Evolutionary conservation across 164 flowering plant species (phyloP).

Genomic region (Platanus orientalis): DNA sequence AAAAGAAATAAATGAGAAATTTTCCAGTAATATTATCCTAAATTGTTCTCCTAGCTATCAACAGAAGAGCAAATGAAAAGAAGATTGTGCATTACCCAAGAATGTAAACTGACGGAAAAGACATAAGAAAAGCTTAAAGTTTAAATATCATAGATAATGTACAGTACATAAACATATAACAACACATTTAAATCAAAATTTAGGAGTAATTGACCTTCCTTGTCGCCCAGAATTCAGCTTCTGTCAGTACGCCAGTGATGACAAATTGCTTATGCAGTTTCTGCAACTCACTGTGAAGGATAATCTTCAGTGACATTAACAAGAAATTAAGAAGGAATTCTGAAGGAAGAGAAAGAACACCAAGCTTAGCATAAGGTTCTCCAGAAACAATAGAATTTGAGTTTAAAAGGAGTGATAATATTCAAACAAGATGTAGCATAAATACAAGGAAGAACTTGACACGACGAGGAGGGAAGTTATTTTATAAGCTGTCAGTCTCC

Average conservation of each 20-base stretch:
- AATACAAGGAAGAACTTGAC: too few species aligned
- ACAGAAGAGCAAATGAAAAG: background rate
- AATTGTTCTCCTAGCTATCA: background rate
- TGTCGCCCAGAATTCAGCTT: conserved; percentile 95
- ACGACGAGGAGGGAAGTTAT: too few species aligned
- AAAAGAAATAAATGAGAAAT: background rate
- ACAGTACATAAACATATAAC: background rate
- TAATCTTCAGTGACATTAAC: conserved; percentile 15
- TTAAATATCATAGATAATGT: background rate
- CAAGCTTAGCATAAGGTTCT: background rate
- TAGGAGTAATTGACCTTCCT: conserved; percentile 54
- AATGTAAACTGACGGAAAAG: background rate
- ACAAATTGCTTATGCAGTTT: conserved; percentile 90
- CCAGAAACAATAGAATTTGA: too few species aligned
- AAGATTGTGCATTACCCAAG: background rate
- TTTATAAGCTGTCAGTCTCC: too few species aligned
- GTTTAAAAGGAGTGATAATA: too few species aligned
- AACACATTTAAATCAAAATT: too few species aligned
- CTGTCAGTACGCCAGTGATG: conserved; percentile 61
- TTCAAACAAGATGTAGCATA: too few species aligned
- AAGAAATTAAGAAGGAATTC: background rate
- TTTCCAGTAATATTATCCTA: background rate
- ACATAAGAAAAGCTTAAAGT: background rate
- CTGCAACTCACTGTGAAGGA: conserved; percentile 74
- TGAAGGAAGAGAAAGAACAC: background rate